Conservation (phyloP, 306 rosid species). For the Begonia peltatifolia region DNA sequence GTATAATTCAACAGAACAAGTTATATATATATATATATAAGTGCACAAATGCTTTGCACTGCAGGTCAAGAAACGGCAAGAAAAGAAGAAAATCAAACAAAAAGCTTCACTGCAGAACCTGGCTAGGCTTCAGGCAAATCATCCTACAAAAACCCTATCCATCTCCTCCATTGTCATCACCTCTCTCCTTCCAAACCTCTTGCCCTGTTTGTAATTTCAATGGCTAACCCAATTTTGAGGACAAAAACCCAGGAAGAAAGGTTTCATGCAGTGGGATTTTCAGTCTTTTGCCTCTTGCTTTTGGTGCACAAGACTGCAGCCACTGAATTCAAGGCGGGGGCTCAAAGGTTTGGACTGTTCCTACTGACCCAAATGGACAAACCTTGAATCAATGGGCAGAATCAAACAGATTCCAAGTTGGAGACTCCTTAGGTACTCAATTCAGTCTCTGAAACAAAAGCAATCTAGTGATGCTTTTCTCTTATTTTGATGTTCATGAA, state of each 20-base stretch:
- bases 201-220: constrained; percentile 27
- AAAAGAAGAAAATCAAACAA: constrained; percentile 20
- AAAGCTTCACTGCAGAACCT: constrained; percentile 28
- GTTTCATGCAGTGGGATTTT: constrained; percentile 20
- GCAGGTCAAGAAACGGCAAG: constrained; percentile 46
- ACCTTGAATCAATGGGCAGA: constrained; percentile 73
- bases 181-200: constrained; percentile 9
- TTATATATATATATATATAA: neutral
- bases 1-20: constrained; percentile 43
- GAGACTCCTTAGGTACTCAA: constrained; percentile 61
- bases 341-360: constrained; percentile 55
- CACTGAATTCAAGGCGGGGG: constrained; percentile 9
- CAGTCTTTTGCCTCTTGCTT: constrained; percentile 20
- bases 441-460: neutral
- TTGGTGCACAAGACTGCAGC: constrained; percentile 29
- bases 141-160: constrained; percentile 42
- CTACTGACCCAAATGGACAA: constrained; percentile 25
- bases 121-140: neutral
- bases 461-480: too few relatives aligned
- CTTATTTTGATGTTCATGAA: too few relatives aligned
- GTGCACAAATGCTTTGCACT: constrained; percentile 60
- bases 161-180: too few relatives aligned
- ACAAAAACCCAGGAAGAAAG: constrained; percentile 12
- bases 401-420: constrained; percentile 50
- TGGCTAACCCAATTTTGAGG: constrained; percentile 22